Conservation (phyloP, 768 basidiomycete species). For the Lyophyllum shimeji region DNA sequence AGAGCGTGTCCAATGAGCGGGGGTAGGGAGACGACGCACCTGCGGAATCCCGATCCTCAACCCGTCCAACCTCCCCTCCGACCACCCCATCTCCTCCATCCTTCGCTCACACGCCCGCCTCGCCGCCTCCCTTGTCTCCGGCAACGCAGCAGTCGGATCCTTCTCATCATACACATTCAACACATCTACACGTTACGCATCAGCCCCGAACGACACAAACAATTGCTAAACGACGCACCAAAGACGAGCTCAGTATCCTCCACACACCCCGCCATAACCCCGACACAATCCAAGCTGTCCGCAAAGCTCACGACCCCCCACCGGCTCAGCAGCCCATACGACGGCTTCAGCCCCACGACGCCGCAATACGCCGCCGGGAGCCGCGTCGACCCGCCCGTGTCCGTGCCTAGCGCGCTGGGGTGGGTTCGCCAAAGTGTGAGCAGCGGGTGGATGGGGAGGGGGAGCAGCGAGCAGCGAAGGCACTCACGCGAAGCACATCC, state of each 20-base stretch:
- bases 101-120: conserved; percentile 12
- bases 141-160: conserved; percentile 73
- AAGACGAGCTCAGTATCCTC: conserved; percentile 54
- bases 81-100: conserved; percentile 9
- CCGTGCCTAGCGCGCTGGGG: conserved; percentile 82
- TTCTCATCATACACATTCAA: conserved; percentile 58
- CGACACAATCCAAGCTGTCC: conserved; percentile 94
- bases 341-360: conserved; percentile 89
- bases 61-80: conserved; percentile 35
- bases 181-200: conserved; percentile 29
- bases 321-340: conserved; percentile 90
- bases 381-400: conserved; percentile 93
- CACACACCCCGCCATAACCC: conserved; percentile 66
- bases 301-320: conserved; percentile 94
- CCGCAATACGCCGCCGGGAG: conserved; percentile 95
- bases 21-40: conserved; percentile 31
- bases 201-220: background rate
- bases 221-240: conserved; percentile 41
- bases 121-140: conserved; percentile 30
- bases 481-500: conserved; percentile 81
- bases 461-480: background rate
- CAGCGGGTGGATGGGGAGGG: no score
- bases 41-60: conserved; percentile 77
- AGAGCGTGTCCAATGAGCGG: background rate
- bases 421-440: conserved; percentile 1